Conservation (phyloP, 192 early-diverging fungal genomes). For the Coemansia sp. region DNA sequence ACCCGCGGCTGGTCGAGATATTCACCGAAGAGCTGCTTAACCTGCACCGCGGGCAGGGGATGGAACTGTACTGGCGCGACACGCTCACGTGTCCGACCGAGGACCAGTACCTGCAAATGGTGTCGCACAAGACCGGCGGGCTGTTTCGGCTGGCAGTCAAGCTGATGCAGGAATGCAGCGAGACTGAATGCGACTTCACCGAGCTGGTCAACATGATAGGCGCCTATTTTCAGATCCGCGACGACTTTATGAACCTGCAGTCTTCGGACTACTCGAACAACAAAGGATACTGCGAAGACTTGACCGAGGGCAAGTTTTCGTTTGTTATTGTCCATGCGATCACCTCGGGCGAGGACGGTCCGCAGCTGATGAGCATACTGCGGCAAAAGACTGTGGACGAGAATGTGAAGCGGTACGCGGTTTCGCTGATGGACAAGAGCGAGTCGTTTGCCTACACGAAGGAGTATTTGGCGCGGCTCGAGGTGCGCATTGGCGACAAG, state of each 20-base stretch:
- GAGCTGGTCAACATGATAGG: conserved; percentile 83
- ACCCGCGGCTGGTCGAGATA: conserved; percentile 69
- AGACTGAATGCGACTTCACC: conserved; percentile 61
- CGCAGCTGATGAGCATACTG: conserved; percentile 81
- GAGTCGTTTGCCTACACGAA: conserved; percentile 78
- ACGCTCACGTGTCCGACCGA: conserved; percentile 86
- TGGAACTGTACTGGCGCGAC: conserved; percentile 97
- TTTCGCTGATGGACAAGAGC: conserved; percentile 73
- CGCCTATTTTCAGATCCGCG: conserved; percentile 93
- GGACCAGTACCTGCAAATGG: conserved; percentile 91
- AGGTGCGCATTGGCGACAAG: conserved; percentile 58
- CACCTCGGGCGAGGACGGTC: conserved; percentile 41
- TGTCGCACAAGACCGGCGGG: conserved; percentile 97
- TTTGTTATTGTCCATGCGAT: conserved; percentile 92
- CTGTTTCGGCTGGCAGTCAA: conserved; percentile 88
- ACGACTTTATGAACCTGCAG: conserved; percentile 94
- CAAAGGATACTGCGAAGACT: conserved; percentile 98
- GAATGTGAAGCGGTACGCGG: conserved; percentile 84
- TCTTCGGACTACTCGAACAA: conserved; percentile 83
- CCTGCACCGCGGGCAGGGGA: conserved; percentile 93
- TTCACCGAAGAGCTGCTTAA: conserved; percentile 91
- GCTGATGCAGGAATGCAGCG: conserved; percentile 81
- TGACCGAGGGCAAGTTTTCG: conserved; percentile 99
- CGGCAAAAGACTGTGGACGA: conserved; percentile 76
- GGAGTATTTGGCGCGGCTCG: conserved; percentile 59